Evolutionary conservation across 805 yeast species (phyloP).

Genomic region (Starmerella asiatica): DNA sequence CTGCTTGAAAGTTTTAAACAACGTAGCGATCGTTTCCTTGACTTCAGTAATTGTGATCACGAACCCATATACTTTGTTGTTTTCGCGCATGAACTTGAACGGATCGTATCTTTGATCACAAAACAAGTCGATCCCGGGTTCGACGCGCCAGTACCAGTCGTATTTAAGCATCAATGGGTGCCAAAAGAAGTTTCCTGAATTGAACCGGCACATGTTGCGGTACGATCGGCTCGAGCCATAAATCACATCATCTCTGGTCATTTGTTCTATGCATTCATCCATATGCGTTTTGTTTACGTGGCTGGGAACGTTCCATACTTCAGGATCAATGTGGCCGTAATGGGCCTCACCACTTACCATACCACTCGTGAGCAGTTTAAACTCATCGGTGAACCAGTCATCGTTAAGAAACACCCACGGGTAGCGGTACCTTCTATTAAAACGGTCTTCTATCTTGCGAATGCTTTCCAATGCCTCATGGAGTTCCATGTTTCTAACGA

Average conservation of each 20-base stretch:
- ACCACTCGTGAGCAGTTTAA: slow-evolving; percentile 51
- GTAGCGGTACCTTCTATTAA: slow-evolving; percentile 65
- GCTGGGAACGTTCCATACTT: slow-evolving; percentile 69
- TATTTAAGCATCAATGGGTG: slow-evolving; percentile 58
- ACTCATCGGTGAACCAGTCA: slow-evolving; percentile 69
- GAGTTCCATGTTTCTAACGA: slow-evolving; percentile 70
- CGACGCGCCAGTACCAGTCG: slow-evolving; percentile 90
- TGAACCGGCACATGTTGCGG: slow-evolving; percentile 91
- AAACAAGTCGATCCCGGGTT: slow-evolving; percentile 76
- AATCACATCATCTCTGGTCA: slow-evolving; percentile 37
- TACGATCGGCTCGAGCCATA: slow-evolving; percentile 57
- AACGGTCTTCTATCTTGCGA: slow-evolving; percentile 81
- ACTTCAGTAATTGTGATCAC: slow-evolving; percentile 75
- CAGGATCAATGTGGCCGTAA: slow-evolving; percentile 68
- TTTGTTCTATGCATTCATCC: slow-evolving; percentile 34
- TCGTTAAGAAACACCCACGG: slow-evolving; percentile 96
- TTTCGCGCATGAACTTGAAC: slow-evolving; percentile 62
- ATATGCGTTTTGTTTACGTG: slow-evolving; percentile 50
- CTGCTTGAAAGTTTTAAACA: slow-evolving; percentile 64
- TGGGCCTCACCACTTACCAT: slow-evolving; percentile 63
- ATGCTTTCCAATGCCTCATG: slow-evolving; percentile 61
- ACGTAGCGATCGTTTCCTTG: slow-evolving; percentile 68
- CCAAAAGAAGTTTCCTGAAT: slow-evolving; percentile 79
- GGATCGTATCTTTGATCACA: slow-evolving; percentile 70
- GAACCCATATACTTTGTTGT: slow-evolving; percentile 73